Evolutionary conservation across 2,329 filamentous ascomycete species (phyloP), one percentile per base, ranked within the genome.

Genomic region (Metarhizium guizhouense): DNA sequence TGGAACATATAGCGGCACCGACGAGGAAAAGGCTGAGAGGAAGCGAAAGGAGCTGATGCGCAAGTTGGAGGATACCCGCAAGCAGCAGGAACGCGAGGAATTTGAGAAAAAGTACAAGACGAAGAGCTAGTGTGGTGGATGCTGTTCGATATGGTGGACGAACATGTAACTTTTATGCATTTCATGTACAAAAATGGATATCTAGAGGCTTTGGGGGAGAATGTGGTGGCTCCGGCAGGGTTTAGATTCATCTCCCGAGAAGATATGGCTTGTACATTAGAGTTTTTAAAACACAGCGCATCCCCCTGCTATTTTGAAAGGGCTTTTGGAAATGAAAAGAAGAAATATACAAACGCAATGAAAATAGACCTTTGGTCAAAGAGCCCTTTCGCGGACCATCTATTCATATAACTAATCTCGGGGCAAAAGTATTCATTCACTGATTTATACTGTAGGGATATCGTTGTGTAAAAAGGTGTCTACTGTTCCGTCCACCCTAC

Each of bases 81-180:
- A 62, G 52, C 62, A 71, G 59, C 65, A 72, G 57, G 67, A 71
- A 59, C 64, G 69, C 3, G 65, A 70, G 16, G 68, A 71, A 58
- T 72, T 72, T 55, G 68, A 74, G 47, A 71, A 67, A 57, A 74
- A 76, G 64, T 75, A 73, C 65, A 70, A 72, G 67, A 58, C 58
- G 49, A 61, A 63, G 54, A 56, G 54, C 55, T 67, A 57, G 55
- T 50, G 13, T 7, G 16, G 42, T 25, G 16, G n/a, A 20, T 11
- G 16, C 16, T 16, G 16, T 16, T 6, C 8, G 14, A 50, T 29
- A 40, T 18, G 34, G 18, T 42, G 47, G 49, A 47, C 16, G 40
- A 34, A 51, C 32, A 51, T 34, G 48, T 43, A 40, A 25, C 14
- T n/a, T 52, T 6, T 30, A 47, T 55, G 48, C 50, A 51, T 25